Evolutionary conservation across 345 rosid genomes (phyloP), one percentile per base, ranked within the genome.

Genomic region (Angophora floribunda): DNA sequence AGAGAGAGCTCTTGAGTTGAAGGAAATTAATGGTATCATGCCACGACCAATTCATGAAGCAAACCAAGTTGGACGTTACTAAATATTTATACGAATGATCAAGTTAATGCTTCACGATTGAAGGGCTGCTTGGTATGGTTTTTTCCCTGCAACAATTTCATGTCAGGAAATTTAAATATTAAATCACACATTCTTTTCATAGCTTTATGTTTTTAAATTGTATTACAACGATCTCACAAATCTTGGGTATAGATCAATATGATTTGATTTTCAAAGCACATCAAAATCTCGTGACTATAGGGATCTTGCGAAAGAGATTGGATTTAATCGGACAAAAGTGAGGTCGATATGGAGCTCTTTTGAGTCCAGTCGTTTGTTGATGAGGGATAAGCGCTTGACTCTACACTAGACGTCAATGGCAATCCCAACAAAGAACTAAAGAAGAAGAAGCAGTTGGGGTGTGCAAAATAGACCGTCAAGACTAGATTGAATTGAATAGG

Each of bases 141-240:
- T 55, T 55, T 1, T 55, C 24, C 6, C 24, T 8, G 61, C 28
- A 55, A 12, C 6, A 0, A 6, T 55, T 55, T 55, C 61, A 55
- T 21, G 61, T 55, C 3, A 22, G 5, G 61, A 55, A 22, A 55
- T 55, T 55, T 55, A 6, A 22, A 55, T 55, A 55, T 55, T 55
- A 22, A 55, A 55, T 21, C 13, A 9, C 61, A 55, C 6, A 55
- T 55, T 55, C 24, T 21, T 22, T 55, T 55, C 2, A 55, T 0
- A 22, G 13, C 61, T 55, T 55, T 55, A 9, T 0, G 0, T 55
- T 55, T 55, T 5, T 55, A 22, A 2, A 9, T 55, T 55, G 21
- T 21, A 21, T 55, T 0, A 4, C 0, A 22, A 0, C 21, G 12
- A 55, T 22, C 1, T 0, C 61, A 55, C 22, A 4, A 55, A 55